Conservation (phyloP, 331 rosid genomes). For the Rosa hybrid region DNA sequence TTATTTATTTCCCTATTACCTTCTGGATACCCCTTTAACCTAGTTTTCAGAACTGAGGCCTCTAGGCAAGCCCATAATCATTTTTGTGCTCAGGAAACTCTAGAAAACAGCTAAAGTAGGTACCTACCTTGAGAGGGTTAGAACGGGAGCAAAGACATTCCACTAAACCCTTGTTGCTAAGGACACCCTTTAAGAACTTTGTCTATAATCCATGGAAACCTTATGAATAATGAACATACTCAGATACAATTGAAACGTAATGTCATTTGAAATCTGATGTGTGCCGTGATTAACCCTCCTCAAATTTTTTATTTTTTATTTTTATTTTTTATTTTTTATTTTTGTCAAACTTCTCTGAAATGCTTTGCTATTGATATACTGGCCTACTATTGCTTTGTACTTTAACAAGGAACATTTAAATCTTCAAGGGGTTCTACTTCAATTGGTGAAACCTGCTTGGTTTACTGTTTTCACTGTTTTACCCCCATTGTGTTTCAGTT, state of each 20-base stretch:
- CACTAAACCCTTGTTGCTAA: background rate
- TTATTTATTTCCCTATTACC: background rate
- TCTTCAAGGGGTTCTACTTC: background rate
- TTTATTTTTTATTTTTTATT: too few relatives aligned
- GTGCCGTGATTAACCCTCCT: background rate
- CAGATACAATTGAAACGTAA: background rate
- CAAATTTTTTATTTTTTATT: too few relatives aligned
- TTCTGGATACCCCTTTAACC: background rate
- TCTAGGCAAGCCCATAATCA: background rate
- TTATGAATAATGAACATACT: too few relatives aligned
- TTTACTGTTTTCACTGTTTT: conserved; percentile 20
- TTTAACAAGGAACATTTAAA: background rate
- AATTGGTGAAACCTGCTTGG: background rate
- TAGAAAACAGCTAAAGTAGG: background rate
- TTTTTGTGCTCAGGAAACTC: background rate
- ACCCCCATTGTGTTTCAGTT: conserved; percentile 55
- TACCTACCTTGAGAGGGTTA: background rate
- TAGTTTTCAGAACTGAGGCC: background rate
- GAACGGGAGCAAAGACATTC: background rate
- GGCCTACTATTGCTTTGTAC: background rate
- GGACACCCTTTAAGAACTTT: too few relatives aligned
- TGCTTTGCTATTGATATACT: background rate
- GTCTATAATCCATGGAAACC: too few relatives aligned
- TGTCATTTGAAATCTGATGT: background rate
- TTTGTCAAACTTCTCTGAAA: background rate